Conservation (phyloP, 495 filamentous ascomycete genomes). For the Trichocladium uniseriatum region DNA sequence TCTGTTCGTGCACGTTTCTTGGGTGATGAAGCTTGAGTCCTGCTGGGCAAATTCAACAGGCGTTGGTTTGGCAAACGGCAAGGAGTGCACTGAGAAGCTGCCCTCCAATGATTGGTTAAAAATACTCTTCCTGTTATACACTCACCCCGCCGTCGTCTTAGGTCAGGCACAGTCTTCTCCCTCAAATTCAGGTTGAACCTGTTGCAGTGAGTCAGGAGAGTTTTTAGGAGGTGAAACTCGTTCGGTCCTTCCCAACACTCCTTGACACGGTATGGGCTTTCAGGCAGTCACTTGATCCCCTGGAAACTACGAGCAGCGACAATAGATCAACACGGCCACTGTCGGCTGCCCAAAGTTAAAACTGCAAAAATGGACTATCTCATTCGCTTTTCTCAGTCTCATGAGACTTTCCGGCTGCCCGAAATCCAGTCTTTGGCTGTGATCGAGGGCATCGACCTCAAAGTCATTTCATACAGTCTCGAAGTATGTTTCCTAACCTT, state of each 20-base stretch:
- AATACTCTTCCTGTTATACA: neutral
- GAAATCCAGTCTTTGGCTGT: conserved; percentile 79
- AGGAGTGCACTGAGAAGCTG: neutral
- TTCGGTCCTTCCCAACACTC: too few species aligned
- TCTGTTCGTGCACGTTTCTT: neutral
- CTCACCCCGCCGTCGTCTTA: conserved; percentile 4
- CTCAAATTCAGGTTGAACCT: neutral
- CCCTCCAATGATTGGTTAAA: neutral
- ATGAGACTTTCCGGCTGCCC: conserved; percentile 79
- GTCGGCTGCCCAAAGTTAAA: conserved; percentile 15
- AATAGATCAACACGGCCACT: neutral
- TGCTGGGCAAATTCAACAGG: neutral
- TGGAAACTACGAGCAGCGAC: neutral
- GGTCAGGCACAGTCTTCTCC: conserved; percentile 5
- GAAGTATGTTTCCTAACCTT: conserved; percentile 45
- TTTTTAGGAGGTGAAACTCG: neutral
- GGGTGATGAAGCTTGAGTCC: neutral
- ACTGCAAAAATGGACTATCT: conserved; percentile 57
- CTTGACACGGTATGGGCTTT: too few species aligned
- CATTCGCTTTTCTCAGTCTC: conserved; percentile 79
- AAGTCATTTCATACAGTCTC: conserved; percentile 61
- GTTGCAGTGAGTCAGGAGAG: neutral
- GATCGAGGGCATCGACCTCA: conserved; percentile 55
- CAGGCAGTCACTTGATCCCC: too few species aligned
- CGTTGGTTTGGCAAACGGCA: neutral